These are phyloP conservation scores for Stagonosporopsis tanaceti DNA, from an alignment of 2,329 filamentous ascomycete species.

Conservation along the genomic window DNA sequence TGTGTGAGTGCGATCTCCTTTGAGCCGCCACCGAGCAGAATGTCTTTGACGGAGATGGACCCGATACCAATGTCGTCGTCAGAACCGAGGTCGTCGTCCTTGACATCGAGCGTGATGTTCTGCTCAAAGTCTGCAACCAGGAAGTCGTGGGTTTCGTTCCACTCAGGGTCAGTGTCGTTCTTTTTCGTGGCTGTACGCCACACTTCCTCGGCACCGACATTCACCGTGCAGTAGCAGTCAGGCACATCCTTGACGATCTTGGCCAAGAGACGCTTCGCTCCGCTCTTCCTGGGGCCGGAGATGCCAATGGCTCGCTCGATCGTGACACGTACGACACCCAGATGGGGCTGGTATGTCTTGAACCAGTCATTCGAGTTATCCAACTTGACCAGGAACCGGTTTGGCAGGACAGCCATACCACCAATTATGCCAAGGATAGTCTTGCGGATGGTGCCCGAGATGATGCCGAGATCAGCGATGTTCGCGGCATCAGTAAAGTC, in stretches of 20 bases:
- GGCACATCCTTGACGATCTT: slow-evolving; percentile 58
- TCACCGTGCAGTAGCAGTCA: slow-evolving; percentile 58
- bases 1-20: slow-evolving; percentile 52
- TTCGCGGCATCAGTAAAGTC: slow-evolving; percentile 59
- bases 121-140: slow-evolving; percentile 58
- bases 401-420: slow-evolving; percentile 58
- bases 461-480: slow-evolving; percentile 53
- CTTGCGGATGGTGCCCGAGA: slow-evolving; percentile 56
- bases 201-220: slow-evolving; percentile 53
- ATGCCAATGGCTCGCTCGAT: slow-evolving; percentile 53
- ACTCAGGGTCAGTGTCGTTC: slow-evolving; percentile 54
- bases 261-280: slow-evolving; percentile 51
- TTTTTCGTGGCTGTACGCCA: slow-evolving; percentile 57
- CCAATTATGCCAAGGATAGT: slow-evolving; percentile 55
- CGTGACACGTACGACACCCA: slow-evolving; percentile 56
- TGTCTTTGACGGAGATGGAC: slow-evolving; percentile 52
- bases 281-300: slow-evolving; percentile 50
- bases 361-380: slow-evolving; percentile 58
- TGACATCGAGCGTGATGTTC: slow-evolving; percentile 51
- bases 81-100: slow-evolving; percentile 54
- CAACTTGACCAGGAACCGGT: slow-evolving; percentile 60
- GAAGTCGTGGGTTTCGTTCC: slow-evolving; percentile 61
- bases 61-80: slow-evolving; percentile 58
- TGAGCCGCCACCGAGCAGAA: slow-evolving; percentile 53
- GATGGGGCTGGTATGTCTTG: slow-evolving; percentile 56